Evolutionary conservation across 768 basidiomycete species (phyloP).

Genomic region (Tricholoma furcatifolium): DNA sequence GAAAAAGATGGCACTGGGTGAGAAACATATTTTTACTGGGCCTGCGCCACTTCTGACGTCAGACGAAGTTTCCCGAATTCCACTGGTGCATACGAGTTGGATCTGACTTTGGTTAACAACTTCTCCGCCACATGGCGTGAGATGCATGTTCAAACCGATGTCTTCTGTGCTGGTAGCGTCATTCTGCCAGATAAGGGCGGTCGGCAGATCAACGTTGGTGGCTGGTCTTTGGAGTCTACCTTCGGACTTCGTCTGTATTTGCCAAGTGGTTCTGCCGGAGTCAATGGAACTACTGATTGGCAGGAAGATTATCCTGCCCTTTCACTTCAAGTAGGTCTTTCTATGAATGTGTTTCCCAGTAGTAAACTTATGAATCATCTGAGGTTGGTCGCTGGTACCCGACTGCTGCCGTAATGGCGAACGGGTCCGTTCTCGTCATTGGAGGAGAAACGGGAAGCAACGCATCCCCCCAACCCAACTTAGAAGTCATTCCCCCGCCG

Average conservation of each 20-base stretch:
- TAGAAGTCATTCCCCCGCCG: conserved; percentile 69
- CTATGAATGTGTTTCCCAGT: not conserved
- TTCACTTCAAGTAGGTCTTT: conserved; percentile 52
- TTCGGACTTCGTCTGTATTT: conserved; percentile 73
- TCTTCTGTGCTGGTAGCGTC: conserved; percentile 76
- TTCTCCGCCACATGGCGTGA: conserved; percentile 64
- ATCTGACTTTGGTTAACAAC: conserved; percentile 51
- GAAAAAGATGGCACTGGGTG: conserved; percentile 72
- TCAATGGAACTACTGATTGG: conserved; percentile 79
- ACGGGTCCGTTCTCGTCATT: conserved; percentile 71
- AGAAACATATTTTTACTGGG: conserved; percentile 6
- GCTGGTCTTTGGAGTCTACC: conserved; percentile 71
- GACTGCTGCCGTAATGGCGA: conserved; percentile 63
- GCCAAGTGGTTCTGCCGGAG: conserved; percentile 64
- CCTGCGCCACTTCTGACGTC: conserved; percentile 4
- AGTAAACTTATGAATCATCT: not conserved
- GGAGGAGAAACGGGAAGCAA: conserved; percentile 78
- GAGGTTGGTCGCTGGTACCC: conserved; percentile 75
- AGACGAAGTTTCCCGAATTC: conserved; percentile 49
- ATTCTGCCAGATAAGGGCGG: conserved; percentile 74
- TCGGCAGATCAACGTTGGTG: conserved; percentile 64
- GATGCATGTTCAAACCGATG: conserved; percentile 76
- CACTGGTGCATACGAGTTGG: conserved; percentile 80
- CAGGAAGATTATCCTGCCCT: conserved; percentile 64
- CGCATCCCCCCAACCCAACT: conserved; percentile 59